These are phyloP conservation scores for Vickermania ingenoplastis DNA, from an alignment of 208 protist species.

Conservation along the genomic window DNA sequence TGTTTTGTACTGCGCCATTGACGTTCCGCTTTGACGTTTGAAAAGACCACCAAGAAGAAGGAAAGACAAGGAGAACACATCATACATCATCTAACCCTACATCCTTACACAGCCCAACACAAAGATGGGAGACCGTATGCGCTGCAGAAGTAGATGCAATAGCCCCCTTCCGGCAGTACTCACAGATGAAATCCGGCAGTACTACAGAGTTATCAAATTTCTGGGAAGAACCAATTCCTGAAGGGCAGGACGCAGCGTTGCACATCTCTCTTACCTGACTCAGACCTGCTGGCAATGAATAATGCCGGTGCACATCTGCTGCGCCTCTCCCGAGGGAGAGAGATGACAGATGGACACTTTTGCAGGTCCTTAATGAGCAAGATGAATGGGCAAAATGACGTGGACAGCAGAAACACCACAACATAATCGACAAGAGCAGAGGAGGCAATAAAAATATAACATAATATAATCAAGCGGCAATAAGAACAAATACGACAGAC, in stretches of 20 bases:
- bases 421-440: neutral
- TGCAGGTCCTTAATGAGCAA: too few relatives aligned
- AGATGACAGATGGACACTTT: too few relatives aligned
- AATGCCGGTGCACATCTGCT: neutral
- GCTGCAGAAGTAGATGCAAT: neutral
- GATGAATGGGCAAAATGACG: too few relatives aligned
- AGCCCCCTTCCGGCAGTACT: neutral
- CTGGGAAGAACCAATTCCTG: too few relatives aligned
- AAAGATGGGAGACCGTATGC: neutral
- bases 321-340: too few relatives aligned
- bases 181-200: too few relatives aligned
- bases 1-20: too few relatives aligned
- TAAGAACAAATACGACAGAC: too few relatives aligned
- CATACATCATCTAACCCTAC: neutral
- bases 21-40: too few relatives aligned
- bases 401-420: neutral
- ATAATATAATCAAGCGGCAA: neutral
- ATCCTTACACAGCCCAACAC: neutral
- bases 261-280: slow-evolving; percentile 4
- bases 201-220: too few relatives aligned
- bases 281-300: neutral
- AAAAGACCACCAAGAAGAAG: too few relatives aligned
- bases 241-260: neutral
- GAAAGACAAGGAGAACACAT: too few relatives aligned
- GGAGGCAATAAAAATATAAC: slow-evolving; percentile 5